Evolutionary conservation across 1,139 yeast species (phyloP), one percentile per base, ranked within the genome.

Genomic region (Martiniozyma asiatica): DNA sequence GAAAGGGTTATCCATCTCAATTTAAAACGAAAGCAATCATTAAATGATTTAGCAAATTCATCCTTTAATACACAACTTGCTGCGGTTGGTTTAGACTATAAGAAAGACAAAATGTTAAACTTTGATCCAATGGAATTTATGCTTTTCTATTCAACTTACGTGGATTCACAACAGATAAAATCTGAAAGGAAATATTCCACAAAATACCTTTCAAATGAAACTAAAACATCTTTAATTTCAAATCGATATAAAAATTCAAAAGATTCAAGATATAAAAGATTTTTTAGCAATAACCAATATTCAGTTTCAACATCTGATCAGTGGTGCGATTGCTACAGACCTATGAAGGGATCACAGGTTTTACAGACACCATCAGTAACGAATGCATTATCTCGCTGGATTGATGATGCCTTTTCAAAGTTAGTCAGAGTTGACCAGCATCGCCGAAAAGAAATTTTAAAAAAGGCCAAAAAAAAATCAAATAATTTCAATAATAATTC

Each of bases 321-420:
- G 29, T 51, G 56, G 56, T 47, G 54, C 37, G 55, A 51, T 32
- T 26, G 44, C 9, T 49, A 46, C 35, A 31, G 30, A 18, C 55
- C 56, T 2, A 23, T 24, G 6, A 28, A 35, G 8, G 40, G 45
- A 29, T 22, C 27, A 9, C 45, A 50, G 24, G 39, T 46, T 19
- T 27, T 51, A 22, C 53, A 48, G 28, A 24, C 45, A 5, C 23
- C 24, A 3, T 24, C 31, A 4, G 30, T 43, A 5, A 34, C 43
- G 6, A 49, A 34, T 12, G 42, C 26, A 14, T 54, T 74, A 1
- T 45, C 51, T 19, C 37, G 42, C 4, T 76, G 85, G 84, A 43
- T 77, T 1, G 29, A 41, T 1, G 54, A 57, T 16, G 59, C 80
- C 0, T 75, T 73, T 43, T 43, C 44, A 5, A 58, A 59, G 24